A percentile compares a stretch with the other conserved stretches of the same genome.
These are phyloP conservation scores for Lachnellula arida DNA, from an alignment of 2,329 filamentous ascomycete species.

Conservation along the genomic window DNA sequence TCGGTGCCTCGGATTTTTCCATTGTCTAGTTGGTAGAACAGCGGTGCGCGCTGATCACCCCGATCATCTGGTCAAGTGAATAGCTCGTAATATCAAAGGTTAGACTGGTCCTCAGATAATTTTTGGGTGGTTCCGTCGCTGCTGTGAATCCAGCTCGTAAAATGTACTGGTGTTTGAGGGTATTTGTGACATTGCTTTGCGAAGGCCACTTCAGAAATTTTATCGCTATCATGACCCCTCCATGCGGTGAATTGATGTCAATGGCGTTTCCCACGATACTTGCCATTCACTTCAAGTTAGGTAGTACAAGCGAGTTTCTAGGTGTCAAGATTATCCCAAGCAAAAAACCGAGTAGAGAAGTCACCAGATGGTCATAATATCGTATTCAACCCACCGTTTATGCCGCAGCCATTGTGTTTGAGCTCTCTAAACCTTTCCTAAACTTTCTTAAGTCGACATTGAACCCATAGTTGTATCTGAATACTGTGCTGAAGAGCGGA, in stretches of 20 bases:
- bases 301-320: background rate
- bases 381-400: background rate
- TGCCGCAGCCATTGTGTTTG: background rate
- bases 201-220: background rate
- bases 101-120: too few relatives aligned
- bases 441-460: conserved; percentile 11
- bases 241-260: background rate
- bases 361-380: background rate
- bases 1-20: background rate
- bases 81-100: too few relatives aligned
- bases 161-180: too few relatives aligned
- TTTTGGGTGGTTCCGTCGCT: too few relatives aligned
- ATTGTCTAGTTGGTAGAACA: too few relatives aligned
- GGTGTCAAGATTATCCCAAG: background rate
- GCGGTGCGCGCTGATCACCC: too few relatives aligned
- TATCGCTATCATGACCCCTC: background rate
- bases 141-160: too few relatives aligned
- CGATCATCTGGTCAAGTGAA: too few relatives aligned
- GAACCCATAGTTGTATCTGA: conserved; percentile 21
- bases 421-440: conserved; percentile 7
- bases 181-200: background rate
- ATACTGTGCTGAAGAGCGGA: conserved; percentile 15
- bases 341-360: background rate
- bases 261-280: background rate
- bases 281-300: background rate